Base-by-base conservation (phyloP, 2,329 filamentous ascomycete species). In the Dendrostoma leiphaemia region DNA sequence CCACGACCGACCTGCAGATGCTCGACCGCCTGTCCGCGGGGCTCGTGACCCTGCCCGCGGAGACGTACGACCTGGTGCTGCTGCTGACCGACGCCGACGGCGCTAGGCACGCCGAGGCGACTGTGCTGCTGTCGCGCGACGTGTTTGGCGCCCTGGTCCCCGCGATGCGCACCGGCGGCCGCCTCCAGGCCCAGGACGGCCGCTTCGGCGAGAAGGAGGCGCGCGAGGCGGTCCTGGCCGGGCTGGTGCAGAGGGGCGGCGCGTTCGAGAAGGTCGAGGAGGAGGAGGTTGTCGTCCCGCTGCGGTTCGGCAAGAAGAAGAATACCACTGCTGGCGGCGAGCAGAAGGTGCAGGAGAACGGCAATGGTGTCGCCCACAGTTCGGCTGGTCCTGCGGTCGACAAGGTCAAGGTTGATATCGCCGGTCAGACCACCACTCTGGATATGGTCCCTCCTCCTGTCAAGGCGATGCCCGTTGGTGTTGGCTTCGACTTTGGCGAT, bases 1-100 rank as follows among this genome's bases (percentile, higher is more conserved):
- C 80, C 60, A 77, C 81, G 43, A 93, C 91, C 59, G 94, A 99
- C 68, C 80, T 99, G 50, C 94, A 97, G 72, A 99, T 99, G 94
- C 88, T 99, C 58, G 94, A 99, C 74, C 90, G 94, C 48, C 82
- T 99, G 37, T 85, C 89, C 2, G 83, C 89, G 32, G 91, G 91
- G 58, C 79, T 96, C 34, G 90, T 94, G 54, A 77, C 85, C 7
- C 84, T 99, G 0, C 88, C 92, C 1, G 63, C 82, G 51, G 76
- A 83, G 46, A 89, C 89, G 51, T 99, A 99, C 76, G 90, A 95
- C 69, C 74, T 89, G 40, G 82, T 97, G 40, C 82, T 97, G 45
- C 81, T 99, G 51, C 85, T 97, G 59, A 88, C 89, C 60, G 90
- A 92, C 70, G 80, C 86, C 54, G 85, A 90, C 66, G 85, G 85